Evolutionary conservation across 331 rosid genomes (phyloP).

Genomic region (Malus hybrid): DNA sequence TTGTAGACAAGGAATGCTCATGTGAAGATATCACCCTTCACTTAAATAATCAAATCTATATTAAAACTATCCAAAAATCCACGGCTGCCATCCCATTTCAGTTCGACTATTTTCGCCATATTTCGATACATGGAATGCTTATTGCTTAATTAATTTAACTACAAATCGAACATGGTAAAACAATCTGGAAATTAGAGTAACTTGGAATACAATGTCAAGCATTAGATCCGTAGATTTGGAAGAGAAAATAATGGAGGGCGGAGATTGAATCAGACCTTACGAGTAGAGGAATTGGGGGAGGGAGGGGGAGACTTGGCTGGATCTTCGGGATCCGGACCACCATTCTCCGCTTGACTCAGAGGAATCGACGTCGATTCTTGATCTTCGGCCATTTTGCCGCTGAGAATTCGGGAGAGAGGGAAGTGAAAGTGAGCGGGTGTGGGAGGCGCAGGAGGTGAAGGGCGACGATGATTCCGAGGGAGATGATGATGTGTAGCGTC

Average conservation of each 20-base stretch:
- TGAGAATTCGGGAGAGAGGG: background rate
- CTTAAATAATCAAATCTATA: background rate
- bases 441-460: background rate
- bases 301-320: conserved; percentile 71
- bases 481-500: background rate
- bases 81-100: no score
- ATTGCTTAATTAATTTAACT: background rate
- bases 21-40: background rate
- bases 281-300: conserved; percentile 85
- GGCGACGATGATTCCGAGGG: background rate
- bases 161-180: background rate
- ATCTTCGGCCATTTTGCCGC: conserved; percentile 58
- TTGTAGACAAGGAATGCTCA: background rate
- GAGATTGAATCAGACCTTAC: conserved; percentile 45
- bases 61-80: no score
- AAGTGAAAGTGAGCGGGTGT: background rate
- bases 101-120: no score
- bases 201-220: background rate
- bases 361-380: conserved; percentile 78
- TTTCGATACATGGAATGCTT: no score
- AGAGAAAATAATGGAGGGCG: background rate
- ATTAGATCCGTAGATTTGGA: background rate
- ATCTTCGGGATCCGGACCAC: conserved; percentile 74
- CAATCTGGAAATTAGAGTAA: background rate
- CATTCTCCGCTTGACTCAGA: conserved; percentile 73